Percentiles rank a stretch among this genome's conserved stretches.
These are phyloP conservation scores for Cutaneotrichosporon spelunceum DNA, from an alignment of 1,284 basidiomycete species.

Conservation along the genomic window DNA sequence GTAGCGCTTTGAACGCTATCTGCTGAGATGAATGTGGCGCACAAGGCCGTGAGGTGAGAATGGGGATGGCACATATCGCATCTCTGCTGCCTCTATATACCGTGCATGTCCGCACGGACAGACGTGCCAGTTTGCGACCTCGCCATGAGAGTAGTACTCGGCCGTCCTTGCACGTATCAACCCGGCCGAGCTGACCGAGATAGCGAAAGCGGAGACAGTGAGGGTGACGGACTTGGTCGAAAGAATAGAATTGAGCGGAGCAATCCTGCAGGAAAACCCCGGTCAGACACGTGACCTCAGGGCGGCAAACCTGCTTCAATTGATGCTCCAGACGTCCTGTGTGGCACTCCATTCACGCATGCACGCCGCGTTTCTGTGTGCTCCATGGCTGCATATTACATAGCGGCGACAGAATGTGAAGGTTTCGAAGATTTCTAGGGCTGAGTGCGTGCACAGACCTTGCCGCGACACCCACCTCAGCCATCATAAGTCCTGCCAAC, in stretches of 20 bases:
- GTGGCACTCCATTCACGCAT: no score
- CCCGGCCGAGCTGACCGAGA: conserved; percentile 3
- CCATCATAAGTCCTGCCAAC: no score
- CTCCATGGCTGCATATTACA: no score
- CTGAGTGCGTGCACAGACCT: no score
- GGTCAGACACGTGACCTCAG: neutral
- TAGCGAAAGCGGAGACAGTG: neutral
- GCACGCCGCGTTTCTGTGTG: no score
- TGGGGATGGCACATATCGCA: neutral
- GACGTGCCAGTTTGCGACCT: neutral
- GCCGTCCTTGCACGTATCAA: neutral
- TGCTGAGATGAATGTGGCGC: neutral
- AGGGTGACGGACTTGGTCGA: neutral
- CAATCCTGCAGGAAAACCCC: neutral
- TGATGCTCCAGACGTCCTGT: no score
- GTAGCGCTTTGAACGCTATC: neutral
- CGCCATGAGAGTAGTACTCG: neutral
- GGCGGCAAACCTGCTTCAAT: neutral
- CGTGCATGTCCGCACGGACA: neutral
- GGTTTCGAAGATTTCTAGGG: no score
- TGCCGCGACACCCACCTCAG: no score
- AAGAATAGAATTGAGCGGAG: neutral
- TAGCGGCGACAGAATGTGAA: no score
- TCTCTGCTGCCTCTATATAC: neutral
- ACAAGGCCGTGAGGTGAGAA: conserved; percentile 4